Evolutionary conservation across 2,329 filamentous ascomycete species (phyloP).

Genomic region (Cladobotryum mycophilum): DNA sequence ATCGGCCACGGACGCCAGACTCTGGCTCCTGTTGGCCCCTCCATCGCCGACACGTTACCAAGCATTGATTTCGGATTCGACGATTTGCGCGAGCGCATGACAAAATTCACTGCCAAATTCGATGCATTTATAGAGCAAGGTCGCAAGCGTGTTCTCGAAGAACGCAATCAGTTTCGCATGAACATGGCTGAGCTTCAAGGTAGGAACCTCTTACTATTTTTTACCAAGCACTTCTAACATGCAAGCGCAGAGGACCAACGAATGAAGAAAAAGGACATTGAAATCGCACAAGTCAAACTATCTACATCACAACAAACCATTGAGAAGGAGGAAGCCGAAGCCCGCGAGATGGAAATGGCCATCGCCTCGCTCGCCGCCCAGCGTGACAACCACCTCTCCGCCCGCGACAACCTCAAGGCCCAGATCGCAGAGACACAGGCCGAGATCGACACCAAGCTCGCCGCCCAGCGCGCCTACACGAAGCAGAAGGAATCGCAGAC

Average conservation of each 20-base stretch:
- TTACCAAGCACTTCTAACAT: slow-evolving; percentile 1
- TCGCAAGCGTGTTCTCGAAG: slow-evolving; percentile 81
- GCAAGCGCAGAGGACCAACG: slow-evolving; percentile 70
- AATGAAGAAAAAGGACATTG: slow-evolving; percentile 81
- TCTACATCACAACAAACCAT: slow-evolving; percentile 65
- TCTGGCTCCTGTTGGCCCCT: slow-evolving; percentile 52
- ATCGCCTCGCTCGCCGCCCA: slow-evolving; percentile 54
- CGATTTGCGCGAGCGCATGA: slow-evolving; percentile 90
- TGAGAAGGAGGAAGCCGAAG: slow-evolving; percentile 71
- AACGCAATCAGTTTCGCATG: slow-evolving; percentile 89
- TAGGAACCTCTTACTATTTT: slow-evolving; percentile 30
- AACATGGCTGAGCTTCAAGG: slow-evolving; percentile 86
- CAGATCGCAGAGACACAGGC: slow-evolving; percentile 63
- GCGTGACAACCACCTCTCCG: slow-evolving; percentile 53
- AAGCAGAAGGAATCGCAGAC: slow-evolving; percentile 75
- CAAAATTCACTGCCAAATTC: slow-evolving; percentile 82
- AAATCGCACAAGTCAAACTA: slow-evolving; percentile 69
- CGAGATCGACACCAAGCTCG: slow-evolving; percentile 61
- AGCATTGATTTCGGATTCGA: slow-evolving; percentile 95
- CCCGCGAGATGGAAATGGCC: slow-evolving; percentile 63
- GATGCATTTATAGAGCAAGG: slow-evolving; percentile 92
- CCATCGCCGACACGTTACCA: slow-evolving; percentile 72
- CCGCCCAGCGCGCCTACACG: slow-evolving; percentile 66
- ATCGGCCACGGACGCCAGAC: slow-evolving; percentile 55
- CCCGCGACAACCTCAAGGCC: slow-evolving; percentile 50